Evolutionary conservation across 345 rosid genomes (phyloP), one percentile per base, ranked within the genome.

Genomic region (Linum tenue): DNA sequence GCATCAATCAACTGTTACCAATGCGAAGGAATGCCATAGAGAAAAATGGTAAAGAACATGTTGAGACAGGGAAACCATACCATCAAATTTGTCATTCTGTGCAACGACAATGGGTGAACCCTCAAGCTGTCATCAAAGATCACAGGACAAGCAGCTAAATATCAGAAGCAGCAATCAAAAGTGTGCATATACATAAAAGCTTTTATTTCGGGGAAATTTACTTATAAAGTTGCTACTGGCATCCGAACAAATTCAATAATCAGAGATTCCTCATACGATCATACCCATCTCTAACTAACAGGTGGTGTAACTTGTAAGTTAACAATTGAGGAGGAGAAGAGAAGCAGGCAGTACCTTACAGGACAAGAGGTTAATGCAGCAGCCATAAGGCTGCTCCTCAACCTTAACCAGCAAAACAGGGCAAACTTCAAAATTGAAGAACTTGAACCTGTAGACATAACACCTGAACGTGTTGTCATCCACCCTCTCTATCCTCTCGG

Each of bases 401-500:
- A 90, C 94, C 72, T 82, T 83, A 62, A 88, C 96, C 57, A 86
- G 96, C 82, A 92, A 77, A 69, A 92, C 96, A 56, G 91, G 98
- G 72, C 98, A 92, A 62, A 92, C 84, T 82, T 92, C 96, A 55
- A 92, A 88, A 59, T 85, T 83, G 67, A 88, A 88, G 80, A 92
- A 92, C 76, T 86, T 87, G 53, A 92, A 73, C 69, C 83, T 86
- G 62, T 87, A 88, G 5, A 86, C 91, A 63, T 87, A 88, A 66
- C 97, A 92, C 82, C 84, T 78, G 72, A 90, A 90, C 38, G 94
- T 85, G 76, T 73, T 85, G 56, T 86, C 97, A 69, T 92, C 96
- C 56, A 92, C 80, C 64, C 97, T 85, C 86, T 90, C 96, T 51
- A 92, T 90, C 84, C 97, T 87, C 84, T 92, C 96, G 2, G 96